Percentiles rank a stretch among this genome's conserved stretches.
These are phyloP conservation scores for Thielaviopsis cerberus DNA, from an alignment of 2,329 filamentous ascomycete species.

Conservation along the genomic window DNA sequence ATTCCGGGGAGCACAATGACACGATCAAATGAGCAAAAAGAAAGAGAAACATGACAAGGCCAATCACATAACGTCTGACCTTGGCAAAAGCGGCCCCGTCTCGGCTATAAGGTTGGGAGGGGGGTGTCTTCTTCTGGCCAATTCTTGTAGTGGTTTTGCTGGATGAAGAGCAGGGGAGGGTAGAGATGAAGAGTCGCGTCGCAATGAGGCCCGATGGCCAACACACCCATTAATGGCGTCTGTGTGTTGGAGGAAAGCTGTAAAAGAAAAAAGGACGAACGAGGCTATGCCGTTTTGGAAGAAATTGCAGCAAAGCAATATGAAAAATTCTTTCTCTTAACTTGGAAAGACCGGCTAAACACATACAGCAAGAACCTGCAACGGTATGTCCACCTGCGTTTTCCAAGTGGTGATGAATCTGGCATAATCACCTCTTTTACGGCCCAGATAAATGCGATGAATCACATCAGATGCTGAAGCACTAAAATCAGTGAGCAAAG, in stretches of 20 bases:
- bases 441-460: background rate
- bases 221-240: background rate
- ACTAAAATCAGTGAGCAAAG: background rate
- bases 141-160: no score
- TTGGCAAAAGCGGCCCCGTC: no score
- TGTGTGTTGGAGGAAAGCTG: background rate
- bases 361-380: background rate
- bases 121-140: no score
- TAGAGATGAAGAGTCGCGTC: no score
- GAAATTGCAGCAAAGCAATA: background rate
- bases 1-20: background rate
- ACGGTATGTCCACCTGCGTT: background rate
- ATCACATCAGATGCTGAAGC: background rate
- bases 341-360: background rate
- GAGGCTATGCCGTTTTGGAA: no score
- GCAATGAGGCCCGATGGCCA: no score
- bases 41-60: no score
- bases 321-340: background rate
- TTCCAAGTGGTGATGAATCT: background rate
- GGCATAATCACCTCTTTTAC: background rate
- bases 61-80: no score
- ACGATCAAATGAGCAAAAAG: no score
- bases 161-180: no score
- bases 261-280: background rate
- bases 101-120: no score